Evolutionary conservation across 176 grass and related monocot species (phyloP).

Genomic region (Rhynchospora tenuis): DNA sequence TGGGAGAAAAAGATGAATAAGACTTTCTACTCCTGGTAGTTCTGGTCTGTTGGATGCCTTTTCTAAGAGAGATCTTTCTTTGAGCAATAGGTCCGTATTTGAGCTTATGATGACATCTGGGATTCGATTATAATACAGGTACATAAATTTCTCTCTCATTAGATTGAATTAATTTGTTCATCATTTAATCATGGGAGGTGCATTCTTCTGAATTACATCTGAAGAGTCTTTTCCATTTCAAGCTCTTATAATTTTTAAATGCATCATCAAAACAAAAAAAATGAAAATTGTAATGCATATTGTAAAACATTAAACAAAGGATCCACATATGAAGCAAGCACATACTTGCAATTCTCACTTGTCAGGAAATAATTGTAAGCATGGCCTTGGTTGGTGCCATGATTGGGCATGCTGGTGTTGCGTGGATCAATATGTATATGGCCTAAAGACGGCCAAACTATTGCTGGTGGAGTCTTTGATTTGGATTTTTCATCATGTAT

Average conservation of each 20-base stretch:
- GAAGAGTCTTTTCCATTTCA: too few species aligned
- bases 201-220: too few species aligned
- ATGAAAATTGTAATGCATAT: background rate
- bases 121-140: constrained; percentile 88
- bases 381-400: constrained; percentile 82
- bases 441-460: constrained; percentile 64
- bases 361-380: constrained; percentile 88
- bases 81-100: constrained; percentile 58
- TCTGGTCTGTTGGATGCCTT: constrained; percentile 39
- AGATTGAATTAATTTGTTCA: background rate
- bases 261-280: too few species aligned
- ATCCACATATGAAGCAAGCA: background rate
- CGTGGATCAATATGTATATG: constrained; percentile 74
- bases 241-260: too few species aligned
- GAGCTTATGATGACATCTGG: constrained; percentile 58
- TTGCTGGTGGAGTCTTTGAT: constrained; percentile 64
- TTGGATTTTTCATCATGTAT: constrained; percentile 74
- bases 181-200: too few species aligned
- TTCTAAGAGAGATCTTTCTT: constrained; percentile 57
- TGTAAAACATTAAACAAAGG: background rate
- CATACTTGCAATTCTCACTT: background rate
- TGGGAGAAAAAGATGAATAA: constrained; percentile 27
- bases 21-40: constrained; percentile 59
- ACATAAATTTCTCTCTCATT: background rate
- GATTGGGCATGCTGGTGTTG: constrained; percentile 57